Conservation (phyloP, 176 grass and related monocot species). For the Musa troglodytarum region DNA sequence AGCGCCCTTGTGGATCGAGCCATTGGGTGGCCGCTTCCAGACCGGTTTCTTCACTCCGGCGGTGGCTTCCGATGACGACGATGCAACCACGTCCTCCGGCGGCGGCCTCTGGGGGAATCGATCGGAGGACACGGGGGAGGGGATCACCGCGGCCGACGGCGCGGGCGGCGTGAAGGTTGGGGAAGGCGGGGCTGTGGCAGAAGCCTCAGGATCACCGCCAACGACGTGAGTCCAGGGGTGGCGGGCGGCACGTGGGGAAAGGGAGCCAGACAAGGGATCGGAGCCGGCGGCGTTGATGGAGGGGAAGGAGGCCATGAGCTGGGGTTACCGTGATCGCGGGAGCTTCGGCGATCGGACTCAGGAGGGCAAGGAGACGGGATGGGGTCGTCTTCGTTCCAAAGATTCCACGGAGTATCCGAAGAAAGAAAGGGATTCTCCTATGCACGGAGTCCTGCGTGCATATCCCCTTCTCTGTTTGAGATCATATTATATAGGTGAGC, state of each 20-base stretch:
- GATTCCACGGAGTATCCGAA: too few species aligned
- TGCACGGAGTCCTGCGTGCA: too few species aligned
- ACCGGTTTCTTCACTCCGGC: slow-evolving; percentile 36
- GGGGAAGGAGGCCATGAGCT: slow-evolving; percentile 26
- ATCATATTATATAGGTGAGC: too few species aligned
- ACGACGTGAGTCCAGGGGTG: not conserved
- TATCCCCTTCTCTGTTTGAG: too few species aligned
- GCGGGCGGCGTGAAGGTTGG: not conserved
- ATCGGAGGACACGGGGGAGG: not conserved
- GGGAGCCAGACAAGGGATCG: not conserved
- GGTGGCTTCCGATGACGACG: not conserved
- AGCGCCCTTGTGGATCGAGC: slow-evolving; percentile 8
- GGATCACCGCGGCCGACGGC: not conserved
- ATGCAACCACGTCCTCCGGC: slow-evolving; percentile 1
- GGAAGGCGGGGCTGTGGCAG: not conserved
- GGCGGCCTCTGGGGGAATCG: not conserved
- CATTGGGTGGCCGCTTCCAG: slow-evolving; percentile 48
- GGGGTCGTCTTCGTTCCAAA: not conserved
- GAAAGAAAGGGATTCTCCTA: too few species aligned
- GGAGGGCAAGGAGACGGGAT: not conserved
- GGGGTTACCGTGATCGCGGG: slow-evolving; percentile 7
- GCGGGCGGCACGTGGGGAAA: not conserved
- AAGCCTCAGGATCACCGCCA: not conserved
- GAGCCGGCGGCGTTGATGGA: not conserved
- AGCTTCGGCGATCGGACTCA: not conserved